Evolutionary conservation across 345 rosid genomes (phyloP).

Genomic region (Moringa oleifera): DNA sequence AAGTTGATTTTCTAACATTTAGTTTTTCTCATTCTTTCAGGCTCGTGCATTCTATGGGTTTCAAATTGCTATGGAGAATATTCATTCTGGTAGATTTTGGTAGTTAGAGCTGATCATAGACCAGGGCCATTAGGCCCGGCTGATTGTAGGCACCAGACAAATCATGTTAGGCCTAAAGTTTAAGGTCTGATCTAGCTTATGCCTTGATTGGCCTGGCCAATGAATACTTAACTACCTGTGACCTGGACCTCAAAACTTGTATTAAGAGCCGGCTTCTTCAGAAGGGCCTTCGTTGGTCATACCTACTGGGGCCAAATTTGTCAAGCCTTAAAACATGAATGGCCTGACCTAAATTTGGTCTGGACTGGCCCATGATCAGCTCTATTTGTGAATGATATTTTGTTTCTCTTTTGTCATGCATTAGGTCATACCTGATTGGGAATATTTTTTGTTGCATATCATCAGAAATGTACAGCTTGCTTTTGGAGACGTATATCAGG

Average conservation of each 20-base stretch:
- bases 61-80: constrained; percentile 93
- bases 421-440: constrained; percentile 12
- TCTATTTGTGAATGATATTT: not conserved
- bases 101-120: constrained; percentile 5
- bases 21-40: constrained; percentile 33
- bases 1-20: constrained; percentile 17
- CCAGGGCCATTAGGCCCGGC: not conserved
- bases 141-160: not conserved
- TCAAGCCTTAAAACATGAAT: constrained; percentile 6
- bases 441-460: constrained; percentile 6
- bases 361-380: constrained; percentile 4
- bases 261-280: not conserved
- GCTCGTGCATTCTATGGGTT: constrained; percentile 93
- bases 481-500: constrained; percentile 84
- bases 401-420: not conserved
- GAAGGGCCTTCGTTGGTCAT: not conserved
- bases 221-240: not conserved
- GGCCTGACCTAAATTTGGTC: not conserved
- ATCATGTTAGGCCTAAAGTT: not conserved
- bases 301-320: not conserved
- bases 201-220: not conserved
- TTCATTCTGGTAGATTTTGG: constrained; percentile 74
- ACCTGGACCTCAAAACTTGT: not conserved
- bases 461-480: constrained; percentile 90
- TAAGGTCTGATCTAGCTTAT: not conserved